Base-by-base conservation (phyloP, 441 rosid species). In the Populus hybrid region DNA sequence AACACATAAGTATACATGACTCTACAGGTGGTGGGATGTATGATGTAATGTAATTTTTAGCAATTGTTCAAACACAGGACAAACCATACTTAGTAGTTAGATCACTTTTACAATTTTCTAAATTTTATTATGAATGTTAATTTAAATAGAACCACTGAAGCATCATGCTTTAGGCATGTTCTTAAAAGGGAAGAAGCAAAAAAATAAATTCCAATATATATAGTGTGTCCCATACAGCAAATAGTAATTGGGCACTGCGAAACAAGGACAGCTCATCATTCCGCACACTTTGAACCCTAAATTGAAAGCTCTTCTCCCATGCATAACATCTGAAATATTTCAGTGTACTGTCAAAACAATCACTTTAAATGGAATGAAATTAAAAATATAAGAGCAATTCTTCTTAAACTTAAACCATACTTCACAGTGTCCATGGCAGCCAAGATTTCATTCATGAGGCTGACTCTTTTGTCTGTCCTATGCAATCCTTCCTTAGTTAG, bases 381-480 rank as follows among this genome's bases (percentile, higher is more conserved):
- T 21, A 59, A 59, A 85, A 69, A 64, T 65, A 38, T 23, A 77
- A 68, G 28, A 26, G 45, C 4, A 75, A 40, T 24, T 68, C 42
- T 73, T 21, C 26, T 28, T 56, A 64, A 75, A 75, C 74, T 68
- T 84, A 21, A 33, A 71, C 77, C 93, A 82, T 92, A 97, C 99
- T 97, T 94, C 86, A 97, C 93, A 2, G 96, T 86, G 68, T 94
- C 97, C 99, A 97, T 97, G 80, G 99, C 91, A 74, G 95, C 90
- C 87, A 97, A 80, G 80, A 97, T 88, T 88, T 94, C 99, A 84
- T 93, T 97, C 84, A 88, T 89, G 82, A 92, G 91, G 83, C 97
- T 80, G 74, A 97, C 97, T 92, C 99, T 92, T 86, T 84, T 90
- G 84, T 93, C 99, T 59, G 99, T 97, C 86, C 95, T 85, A 68